phyloP scores from a whole-genome alignment of 2,329 filamentous ascomycete species.

The Ceratocystis cacaofunesta region DNA sequence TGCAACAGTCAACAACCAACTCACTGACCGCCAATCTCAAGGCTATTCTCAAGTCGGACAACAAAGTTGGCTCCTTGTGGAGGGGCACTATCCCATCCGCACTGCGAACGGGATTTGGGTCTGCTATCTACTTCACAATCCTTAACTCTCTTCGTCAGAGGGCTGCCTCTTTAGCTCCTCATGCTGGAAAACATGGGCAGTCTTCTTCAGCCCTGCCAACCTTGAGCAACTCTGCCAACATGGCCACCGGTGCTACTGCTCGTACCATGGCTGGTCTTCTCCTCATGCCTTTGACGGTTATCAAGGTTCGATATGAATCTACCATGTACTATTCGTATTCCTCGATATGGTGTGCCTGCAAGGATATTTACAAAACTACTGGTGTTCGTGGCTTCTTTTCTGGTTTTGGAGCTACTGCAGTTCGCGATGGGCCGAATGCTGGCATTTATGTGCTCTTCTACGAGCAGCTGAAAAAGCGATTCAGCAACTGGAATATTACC shows the following conservation, averaged over 20 bases:
- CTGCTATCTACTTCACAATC: constrained; percentile 82
- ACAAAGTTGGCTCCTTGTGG: constrained; percentile 58
- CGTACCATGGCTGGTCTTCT: constrained; percentile 76
- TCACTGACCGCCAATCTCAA: constrained; percentile 55
- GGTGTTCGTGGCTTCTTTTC: constrained; percentile 78
- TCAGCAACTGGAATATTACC: constrained; percentile 27
- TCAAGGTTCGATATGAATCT: constrained; percentile 93
- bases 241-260: constrained; percentile 70
- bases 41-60: constrained; percentile 41
- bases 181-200: constrained; percentile 18
- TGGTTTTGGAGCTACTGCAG: constrained; percentile 83
- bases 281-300: constrained; percentile 89
- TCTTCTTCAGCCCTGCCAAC: constrained; percentile 70
- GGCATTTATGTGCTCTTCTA: constrained; percentile 91
- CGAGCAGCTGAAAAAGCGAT: constrained; percentile 59
- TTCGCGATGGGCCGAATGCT: constrained; percentile 91
- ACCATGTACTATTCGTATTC: constrained; percentile 66
- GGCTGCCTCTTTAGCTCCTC: constrained; percentile 7
- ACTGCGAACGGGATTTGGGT: constrained; percentile 84
- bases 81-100: constrained; percentile 83
- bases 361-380: constrained; percentile 58
- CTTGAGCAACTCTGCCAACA: constrained; percentile 69
- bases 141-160: constrained; percentile 60
- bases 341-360: constrained; percentile 55
- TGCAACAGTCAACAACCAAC: constrained; percentile 68